Conservation (phyloP, 768 basidiomycete species). For the Rubroboletus satanas region DNA sequence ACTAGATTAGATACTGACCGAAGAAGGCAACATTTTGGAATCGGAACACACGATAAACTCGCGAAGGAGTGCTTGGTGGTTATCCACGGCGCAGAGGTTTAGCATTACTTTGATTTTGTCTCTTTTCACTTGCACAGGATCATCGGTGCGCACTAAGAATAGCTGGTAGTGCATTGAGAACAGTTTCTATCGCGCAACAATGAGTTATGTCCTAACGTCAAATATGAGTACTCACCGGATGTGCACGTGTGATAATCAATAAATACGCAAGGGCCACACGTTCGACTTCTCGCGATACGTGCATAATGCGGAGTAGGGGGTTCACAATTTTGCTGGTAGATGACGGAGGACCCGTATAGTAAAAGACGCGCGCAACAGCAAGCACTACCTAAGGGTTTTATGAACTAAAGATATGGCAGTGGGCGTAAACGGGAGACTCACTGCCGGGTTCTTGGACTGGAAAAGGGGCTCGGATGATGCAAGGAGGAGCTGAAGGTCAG, state of each 20-base stretch:
- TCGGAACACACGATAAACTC: slow-evolving; percentile 73
- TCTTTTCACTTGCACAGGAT: slow-evolving; percentile 61
- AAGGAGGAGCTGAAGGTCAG: slow-evolving; percentile 73
- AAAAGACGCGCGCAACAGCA: slow-evolving; percentile 68
- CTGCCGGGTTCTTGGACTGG: slow-evolving; percentile 84
- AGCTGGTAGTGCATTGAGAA: slow-evolving; percentile 59
- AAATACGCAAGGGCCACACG: slow-evolving; percentile 73
- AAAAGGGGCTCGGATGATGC: slow-evolving; percentile 72
- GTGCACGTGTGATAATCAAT: slow-evolving; percentile 54
- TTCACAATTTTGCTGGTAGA: slow-evolving; percentile 54
- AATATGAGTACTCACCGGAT: slow-evolving; percentile 51
- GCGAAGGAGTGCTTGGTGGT: slow-evolving; percentile 64
- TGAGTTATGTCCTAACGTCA: neutral
- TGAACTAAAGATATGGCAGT: neutral
- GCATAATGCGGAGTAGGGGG: slow-evolving; percentile 73
- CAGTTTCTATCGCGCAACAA: slow-evolving; percentile 32
- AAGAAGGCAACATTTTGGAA: neutral
- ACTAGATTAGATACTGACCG: neutral
- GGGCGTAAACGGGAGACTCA: slow-evolving; percentile 35
- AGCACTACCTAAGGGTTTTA: slow-evolving; percentile 62
- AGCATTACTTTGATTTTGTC: slow-evolving; percentile 74
- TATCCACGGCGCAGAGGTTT: slow-evolving; percentile 61
- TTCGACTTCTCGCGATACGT: slow-evolving; percentile 66
- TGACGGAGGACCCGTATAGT: slow-evolving; percentile 64
- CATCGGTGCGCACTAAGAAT: slow-evolving; percentile 68